Conservation (phyloP, 1,139 yeast genomes). For the Taiozyma sp. region DNA sequence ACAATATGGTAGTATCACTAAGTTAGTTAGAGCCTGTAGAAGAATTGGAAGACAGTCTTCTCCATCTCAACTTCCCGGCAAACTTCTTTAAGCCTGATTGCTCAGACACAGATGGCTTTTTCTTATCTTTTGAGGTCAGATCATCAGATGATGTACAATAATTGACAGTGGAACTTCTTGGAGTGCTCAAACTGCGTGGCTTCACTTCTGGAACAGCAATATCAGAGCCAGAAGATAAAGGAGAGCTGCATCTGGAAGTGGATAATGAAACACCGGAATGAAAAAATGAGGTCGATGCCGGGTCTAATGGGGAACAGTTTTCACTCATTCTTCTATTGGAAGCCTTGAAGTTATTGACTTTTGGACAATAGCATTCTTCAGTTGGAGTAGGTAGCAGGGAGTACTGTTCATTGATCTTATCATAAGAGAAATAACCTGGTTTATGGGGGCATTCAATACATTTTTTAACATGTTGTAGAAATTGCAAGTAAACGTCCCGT, state of each 20-base stretch:
- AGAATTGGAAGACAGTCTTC: slow-evolving; percentile 24
- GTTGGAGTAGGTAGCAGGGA: slow-evolving; percentile 15
- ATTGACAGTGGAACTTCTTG: neutral
- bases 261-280: neutral
- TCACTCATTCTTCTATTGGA: slow-evolving; percentile 13
- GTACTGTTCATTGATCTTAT: slow-evolving; percentile 13
- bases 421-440: neutral
- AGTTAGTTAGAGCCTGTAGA: slow-evolving; percentile 7
- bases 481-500: slow-evolving; percentile 22
- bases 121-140: slow-evolving; percentile 1
- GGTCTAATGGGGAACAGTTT: slow-evolving; percentile 19
- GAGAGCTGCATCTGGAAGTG: slow-evolving; percentile 14
- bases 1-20: neutral
- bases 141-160: slow-evolving; percentile 1
- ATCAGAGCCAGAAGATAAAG: slow-evolving; percentile 7
- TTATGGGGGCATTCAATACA: neutral
- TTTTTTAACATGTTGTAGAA: slow-evolving; percentile 12
- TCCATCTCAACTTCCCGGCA: slow-evolving; percentile 24
- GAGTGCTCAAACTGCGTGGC: neutral
- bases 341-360: neutral
- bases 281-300: neutral
- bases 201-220: neutral
- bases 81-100: slow-evolving; percentile 21
- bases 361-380: slow-evolving; percentile 4
- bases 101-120: slow-evolving; percentile 13